A percentile compares a stretch with the other conserved stretches of the same genome.
phyloP scores from a whole-genome alignment of 2,329 filamentous ascomycete genomes.

The Fusarium protoensiforme region DNA sequence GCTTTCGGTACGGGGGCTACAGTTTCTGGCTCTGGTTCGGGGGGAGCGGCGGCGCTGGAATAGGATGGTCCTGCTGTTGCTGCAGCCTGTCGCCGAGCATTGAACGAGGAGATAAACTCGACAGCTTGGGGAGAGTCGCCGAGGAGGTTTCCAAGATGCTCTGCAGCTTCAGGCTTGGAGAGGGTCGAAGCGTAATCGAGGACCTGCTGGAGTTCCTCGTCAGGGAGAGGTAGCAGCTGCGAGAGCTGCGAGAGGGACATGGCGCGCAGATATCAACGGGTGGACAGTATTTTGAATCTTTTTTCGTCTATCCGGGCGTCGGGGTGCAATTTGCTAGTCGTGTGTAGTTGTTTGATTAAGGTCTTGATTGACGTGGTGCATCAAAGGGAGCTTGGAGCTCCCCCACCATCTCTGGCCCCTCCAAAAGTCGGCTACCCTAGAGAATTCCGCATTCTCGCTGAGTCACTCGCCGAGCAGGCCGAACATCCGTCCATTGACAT shows the following conservation, averaged over 20 bases:
- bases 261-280: background rate
- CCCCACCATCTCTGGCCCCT: conserved; percentile 33
- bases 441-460: conserved; percentile 17
- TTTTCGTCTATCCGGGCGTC: background rate
- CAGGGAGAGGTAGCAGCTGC: conserved; percentile 84
- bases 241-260: conserved; percentile 77
- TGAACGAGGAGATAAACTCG: conserved; percentile 85
- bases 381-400: conserved; percentile 32
- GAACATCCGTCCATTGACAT: background rate
- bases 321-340: background rate
- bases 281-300: background rate
- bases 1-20: conserved; percentile 61
- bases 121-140: conserved; percentile 83
- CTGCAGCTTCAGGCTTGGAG: conserved; percentile 79
- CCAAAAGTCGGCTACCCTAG: conserved; percentile 7
- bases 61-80: conserved; percentile 31
- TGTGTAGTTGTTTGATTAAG: background rate
- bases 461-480: conserved; percentile 31
- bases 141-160: conserved; percentile 88
- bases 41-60: conserved; percentile 37
- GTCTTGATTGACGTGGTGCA: conserved; percentile 31
- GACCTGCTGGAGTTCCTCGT: conserved; percentile 85
- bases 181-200: conserved; percentile 84
- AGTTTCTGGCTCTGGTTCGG: conserved; percentile 32
- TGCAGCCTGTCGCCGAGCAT: conserved; percentile 68